Evolutionary conservation across 2,329 filamentous ascomycete species (phyloP), one percentile per base, ranked within the genome.

Genomic region (Xylariaceae sp.): DNA sequence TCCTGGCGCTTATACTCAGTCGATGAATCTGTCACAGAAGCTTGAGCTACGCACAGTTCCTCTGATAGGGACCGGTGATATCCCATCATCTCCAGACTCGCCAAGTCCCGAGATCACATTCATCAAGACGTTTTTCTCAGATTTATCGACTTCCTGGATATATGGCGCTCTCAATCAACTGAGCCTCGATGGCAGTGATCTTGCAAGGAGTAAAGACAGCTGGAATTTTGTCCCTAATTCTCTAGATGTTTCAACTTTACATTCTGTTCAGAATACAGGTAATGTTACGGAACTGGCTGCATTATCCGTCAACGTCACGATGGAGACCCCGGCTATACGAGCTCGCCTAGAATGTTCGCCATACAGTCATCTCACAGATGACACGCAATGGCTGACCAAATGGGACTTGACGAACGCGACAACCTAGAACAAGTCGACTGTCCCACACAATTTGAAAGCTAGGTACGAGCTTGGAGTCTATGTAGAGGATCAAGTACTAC

Each of bases 131-230:
- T 38, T 47, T 11, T 40, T 44, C 19, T 6, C 14, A 6, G 47
- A 52, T 22, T 33, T 49, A n/a, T 36, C 29, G 20, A 47, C 51
- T 16, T 54, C 51, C 11, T 54, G 51, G 51, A 49, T 54, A 23
- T 54, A 49, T 17, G 51, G 51, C 11, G 51, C 45, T 1, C 39
- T 46, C 3, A 42, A 44, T 5, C 51, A 54, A 37, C 27, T 49
- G 2, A 42, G 48, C 8, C 12, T 52, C 5, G 42, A 49, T 19
- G 51, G 51, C 10, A 40, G 48, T 3, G 44, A 48, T 10, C 48
- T 48, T 1, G n/a, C 51, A 10, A 51, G 51, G 51, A 54, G 51
- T 25, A 42, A 37, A 29, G 32, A 44, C 11, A 46, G 48, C 4
- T 54, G 51, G 51, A 52, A 40, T 22, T 54, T 52, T 29, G 44